Conservation (phyloP, 2,329 filamentous ascomycete genomes). For the Trichothecium roseum region DNA sequence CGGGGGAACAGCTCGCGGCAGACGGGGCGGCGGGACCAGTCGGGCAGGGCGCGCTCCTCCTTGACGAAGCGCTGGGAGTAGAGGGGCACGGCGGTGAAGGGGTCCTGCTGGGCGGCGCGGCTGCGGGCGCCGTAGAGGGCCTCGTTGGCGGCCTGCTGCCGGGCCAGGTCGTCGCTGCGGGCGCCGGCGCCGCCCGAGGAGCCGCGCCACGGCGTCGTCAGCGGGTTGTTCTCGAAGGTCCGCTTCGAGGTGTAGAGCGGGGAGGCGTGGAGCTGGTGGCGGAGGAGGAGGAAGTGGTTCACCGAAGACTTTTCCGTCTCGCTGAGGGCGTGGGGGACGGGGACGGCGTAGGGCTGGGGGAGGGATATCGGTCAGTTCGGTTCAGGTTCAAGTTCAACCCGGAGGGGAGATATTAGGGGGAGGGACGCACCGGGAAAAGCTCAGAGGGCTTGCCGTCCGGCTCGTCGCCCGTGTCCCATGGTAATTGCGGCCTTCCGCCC, state of each 20-base stretch:
- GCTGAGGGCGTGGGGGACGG: slow-evolving; percentile 31
- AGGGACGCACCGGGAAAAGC: slow-evolving; percentile 40
- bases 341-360: slow-evolving; percentile 37
- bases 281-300: slow-evolving; percentile 42
- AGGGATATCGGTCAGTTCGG: slow-evolving; percentile 2
- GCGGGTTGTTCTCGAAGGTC: slow-evolving; percentile 27
- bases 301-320: slow-evolving; percentile 35
- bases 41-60: slow-evolving; percentile 41
- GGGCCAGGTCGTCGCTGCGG: too few species aligned
- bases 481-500: slow-evolving; percentile 33
- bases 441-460: slow-evolving; percentile 48
- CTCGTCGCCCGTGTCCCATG: slow-evolving; percentile 44
- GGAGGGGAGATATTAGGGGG: background rate
- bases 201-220: slow-evolving; percentile 25
- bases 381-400: background rate
- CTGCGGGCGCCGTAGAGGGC: slow-evolving; percentile 43
- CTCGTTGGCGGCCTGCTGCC: slow-evolving; percentile 20
- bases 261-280: slow-evolving; percentile 43
- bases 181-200: too few species aligned
- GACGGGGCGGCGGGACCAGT: slow-evolving; percentile 39
- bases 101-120: slow-evolving; percentile 44
- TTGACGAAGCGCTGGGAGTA: slow-evolving; percentile 46
- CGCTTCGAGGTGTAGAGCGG: slow-evolving; percentile 48
- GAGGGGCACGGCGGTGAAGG: slow-evolving; percentile 47
- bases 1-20: slow-evolving; percentile 43